Base-by-base conservation (phyloP, 805 yeast genomes). In the Torulaspora microellipsoides region DNA sequence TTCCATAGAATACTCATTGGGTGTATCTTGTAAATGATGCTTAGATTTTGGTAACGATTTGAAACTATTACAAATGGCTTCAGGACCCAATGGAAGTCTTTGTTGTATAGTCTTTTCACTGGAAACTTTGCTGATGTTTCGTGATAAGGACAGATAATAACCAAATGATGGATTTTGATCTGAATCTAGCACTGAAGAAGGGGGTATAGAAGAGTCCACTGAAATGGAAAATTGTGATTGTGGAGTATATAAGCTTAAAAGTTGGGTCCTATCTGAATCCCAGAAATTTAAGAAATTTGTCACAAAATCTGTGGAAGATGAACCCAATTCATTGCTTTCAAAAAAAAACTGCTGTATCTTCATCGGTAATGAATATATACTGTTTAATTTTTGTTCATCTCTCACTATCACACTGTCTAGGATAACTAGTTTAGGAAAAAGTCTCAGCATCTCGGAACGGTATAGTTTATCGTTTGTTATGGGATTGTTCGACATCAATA, bases 191-290 rank as follows among this genome's bases (percentile, higher is more conserved):
- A 59, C 58, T 11, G 71, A 62, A 28, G 66, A 62, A 14, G 59
- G 67, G 8, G 95, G 91, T 35, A 83, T 83, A 0, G 81, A 68
- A 1, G 86, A 70, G 65, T 88, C 95, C 15, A 83, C 79, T 47
- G 85, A 83, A 42, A 84, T 60, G 0, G 97, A 89, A 56, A 93
- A 91, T 59, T 84, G 86, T 0, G 97, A 87, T 56, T 83, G 84
- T 37, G 77, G 76, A 40, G 93, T 87, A 61, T 93, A 93, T 27
- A 93, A 69, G 34, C 76, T 73, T 62, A 83, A 60, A 38, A 93
- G 69, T 44, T 83, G 90, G 8, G 72, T 56, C 47, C 99, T 70
- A 58, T 85, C 80, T 5, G 75, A 55, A 67, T 93, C 99, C 95
- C 95, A 93, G 38, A 83, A 67, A 42, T 80, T 79, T 46, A 85